Conservation (phyloP, 192 early-diverging fungal genomes). For the Diversispora eburnea region DNA sequence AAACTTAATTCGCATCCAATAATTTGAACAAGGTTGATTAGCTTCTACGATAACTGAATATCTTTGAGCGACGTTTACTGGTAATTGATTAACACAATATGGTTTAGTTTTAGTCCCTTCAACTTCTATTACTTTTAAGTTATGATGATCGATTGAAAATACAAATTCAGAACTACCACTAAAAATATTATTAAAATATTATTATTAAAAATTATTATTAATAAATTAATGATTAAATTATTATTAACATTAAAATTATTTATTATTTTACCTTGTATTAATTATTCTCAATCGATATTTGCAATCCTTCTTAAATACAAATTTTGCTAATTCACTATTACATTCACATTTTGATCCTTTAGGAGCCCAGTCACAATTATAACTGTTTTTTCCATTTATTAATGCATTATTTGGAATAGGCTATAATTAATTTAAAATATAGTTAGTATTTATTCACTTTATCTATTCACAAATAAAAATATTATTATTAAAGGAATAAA, state of each 20-base stretch:
- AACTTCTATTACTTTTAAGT: constrained; percentile 36
- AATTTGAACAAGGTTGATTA: constrained; percentile 37
- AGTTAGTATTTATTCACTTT: too few species aligned
- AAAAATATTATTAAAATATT: neutral
- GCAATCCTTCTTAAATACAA: constrained; percentile 69
- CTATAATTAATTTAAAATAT: neutral
- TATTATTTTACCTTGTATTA: constrained; percentile 41
- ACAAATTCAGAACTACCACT: constrained; percentile 35
- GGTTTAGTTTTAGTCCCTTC: constrained; percentile 38
- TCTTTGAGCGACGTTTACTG: constrained; percentile 40
- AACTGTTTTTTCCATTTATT: constrained; percentile 53
- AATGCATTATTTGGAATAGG: constrained; percentile 65
- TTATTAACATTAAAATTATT: too few species aligned
- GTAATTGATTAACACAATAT: constrained; percentile 28
- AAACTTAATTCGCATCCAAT: constrained; percentile 32
- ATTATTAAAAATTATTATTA: too few species aligned
- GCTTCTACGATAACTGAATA: constrained; percentile 44
- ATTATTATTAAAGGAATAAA: too few species aligned
- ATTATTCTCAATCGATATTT: constrained; percentile 82
- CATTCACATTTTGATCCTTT: neutral
- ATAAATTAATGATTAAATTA: too few species aligned
- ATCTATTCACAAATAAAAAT: too few species aligned
- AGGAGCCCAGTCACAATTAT: constrained; percentile 3
- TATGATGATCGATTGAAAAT: constrained; percentile 41
- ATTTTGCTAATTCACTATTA: constrained; percentile 28